These are phyloP conservation scores for Plasmodium knowlesi DNA, from an alignment of 169 alveolate species.

Conservation along the genomic window DNA sequence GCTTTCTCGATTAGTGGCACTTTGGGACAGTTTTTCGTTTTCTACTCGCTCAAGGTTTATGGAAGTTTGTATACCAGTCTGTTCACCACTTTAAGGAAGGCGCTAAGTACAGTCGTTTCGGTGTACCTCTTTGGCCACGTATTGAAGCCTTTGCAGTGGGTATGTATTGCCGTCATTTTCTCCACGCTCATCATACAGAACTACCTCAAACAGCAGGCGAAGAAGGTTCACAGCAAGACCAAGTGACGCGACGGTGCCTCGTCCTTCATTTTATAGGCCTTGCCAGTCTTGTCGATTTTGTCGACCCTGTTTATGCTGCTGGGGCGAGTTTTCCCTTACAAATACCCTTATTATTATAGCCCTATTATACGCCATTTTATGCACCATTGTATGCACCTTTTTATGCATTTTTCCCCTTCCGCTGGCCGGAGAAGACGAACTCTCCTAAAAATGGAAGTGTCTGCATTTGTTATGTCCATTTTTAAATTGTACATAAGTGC, in stretches of 20 bases:
- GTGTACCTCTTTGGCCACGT: slow-evolving; percentile 88
- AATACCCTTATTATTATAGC: neutral
- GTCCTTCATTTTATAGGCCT: too few species aligned
- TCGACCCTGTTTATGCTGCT: neutral
- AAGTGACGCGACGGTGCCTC: neutral
- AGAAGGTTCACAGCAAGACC: slow-evolving; percentile 26
- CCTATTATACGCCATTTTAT: neutral
- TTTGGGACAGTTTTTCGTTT: slow-evolving; percentile 91
- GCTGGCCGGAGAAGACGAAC: neutral
- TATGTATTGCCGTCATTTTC: slow-evolving; percentile 85
- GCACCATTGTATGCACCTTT: too few species aligned
- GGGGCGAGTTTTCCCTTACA: neutral
- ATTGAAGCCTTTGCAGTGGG: slow-evolving; percentile 88
- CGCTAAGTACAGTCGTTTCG: slow-evolving; percentile 89
- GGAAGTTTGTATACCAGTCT: slow-evolving; percentile 91
- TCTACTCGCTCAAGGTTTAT: slow-evolving; percentile 86
- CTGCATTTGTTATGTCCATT: slow-evolving; percentile 31
- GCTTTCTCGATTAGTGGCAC: slow-evolving; percentile 88
- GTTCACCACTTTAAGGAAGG: slow-evolving; percentile 91
- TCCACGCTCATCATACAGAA: slow-evolving; percentile 85
- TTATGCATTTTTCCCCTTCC: neutral
- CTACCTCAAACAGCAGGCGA: slow-evolving; percentile 74
- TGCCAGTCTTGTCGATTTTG: too few species aligned
- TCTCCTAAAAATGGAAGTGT: neutral
- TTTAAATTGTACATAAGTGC: slow-evolving; percentile 10